Evolutionary conservation across 805 yeast species (phyloP).

Genomic region (Wickerhamiella occidentalis): DNA sequence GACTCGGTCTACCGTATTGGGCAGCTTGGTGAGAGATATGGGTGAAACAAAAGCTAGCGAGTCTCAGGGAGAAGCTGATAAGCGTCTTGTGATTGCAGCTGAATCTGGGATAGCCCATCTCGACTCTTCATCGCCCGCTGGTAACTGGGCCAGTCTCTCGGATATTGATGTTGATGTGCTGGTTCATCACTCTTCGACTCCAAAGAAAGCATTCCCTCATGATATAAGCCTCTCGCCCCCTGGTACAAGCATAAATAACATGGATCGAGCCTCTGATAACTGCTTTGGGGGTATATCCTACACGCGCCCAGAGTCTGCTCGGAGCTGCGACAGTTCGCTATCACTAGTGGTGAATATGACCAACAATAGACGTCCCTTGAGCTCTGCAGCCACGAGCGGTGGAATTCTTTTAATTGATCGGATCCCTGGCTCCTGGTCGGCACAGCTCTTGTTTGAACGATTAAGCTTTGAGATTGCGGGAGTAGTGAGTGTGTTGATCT

Average conservation of each 20-base stretch:
- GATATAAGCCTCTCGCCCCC: no score
- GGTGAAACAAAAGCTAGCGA: no score
- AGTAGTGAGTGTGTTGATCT: not conserved
- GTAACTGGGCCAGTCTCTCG: not conserved
- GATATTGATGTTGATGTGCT: not conserved
- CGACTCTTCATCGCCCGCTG: not conserved
- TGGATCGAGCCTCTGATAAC: no score
- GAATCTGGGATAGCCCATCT: no score
- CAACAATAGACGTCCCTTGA: not conserved
- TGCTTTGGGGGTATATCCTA: no score
- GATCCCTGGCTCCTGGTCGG: constrained; percentile 1
- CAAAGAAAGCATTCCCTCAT: not conserved
- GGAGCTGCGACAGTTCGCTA: not conserved
- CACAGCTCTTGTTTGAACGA: not conserved
- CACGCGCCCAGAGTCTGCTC: not conserved
- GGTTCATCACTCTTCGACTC: not conserved
- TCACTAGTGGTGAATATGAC: not conserved
- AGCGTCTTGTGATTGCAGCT: no score
- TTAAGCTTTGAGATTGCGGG: not conserved
- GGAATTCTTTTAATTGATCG: not conserved
- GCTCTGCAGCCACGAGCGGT: not conserved
- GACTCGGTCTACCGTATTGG: not conserved
- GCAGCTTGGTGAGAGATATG: no score
- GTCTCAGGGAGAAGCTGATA: no score
- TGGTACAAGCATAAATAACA: no score